Conservation (phyloP, 2,329 filamentous ascomycete genomes). For the Remersonia thermophila region DNA sequence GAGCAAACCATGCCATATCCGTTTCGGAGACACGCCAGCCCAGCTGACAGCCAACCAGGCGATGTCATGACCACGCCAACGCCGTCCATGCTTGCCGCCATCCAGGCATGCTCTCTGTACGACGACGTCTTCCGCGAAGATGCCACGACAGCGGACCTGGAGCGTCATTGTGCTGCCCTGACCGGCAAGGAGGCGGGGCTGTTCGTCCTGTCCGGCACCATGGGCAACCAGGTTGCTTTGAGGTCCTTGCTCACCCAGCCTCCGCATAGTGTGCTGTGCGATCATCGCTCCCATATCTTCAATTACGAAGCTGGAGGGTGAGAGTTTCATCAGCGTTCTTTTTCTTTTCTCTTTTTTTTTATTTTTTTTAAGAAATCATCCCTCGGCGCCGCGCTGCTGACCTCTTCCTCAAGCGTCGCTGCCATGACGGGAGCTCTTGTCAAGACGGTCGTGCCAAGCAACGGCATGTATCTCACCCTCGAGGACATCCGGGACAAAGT, state of each 20-base stretch:
- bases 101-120: constrained; percentile 59
- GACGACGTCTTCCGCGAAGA: constrained; percentile 83
- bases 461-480: constrained; percentile 61
- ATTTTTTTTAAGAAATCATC: neutral
- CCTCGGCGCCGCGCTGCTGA: constrained; percentile 5
- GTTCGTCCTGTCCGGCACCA: constrained; percentile 79
- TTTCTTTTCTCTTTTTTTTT: no score
- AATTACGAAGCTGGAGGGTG: constrained; percentile 52
- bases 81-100: constrained; percentile 66
- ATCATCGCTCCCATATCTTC: constrained; percentile 66
- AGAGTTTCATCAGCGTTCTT: no score
- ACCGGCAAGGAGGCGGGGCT: constrained; percentile 65
- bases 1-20: neutral
- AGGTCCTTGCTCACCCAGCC: constrained; percentile 67
- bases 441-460: constrained; percentile 52
- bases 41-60: constrained; percentile 23
- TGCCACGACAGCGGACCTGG: constrained; percentile 61
- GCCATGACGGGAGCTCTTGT: constrained; percentile 59
- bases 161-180: constrained; percentile 59
- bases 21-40: no score
- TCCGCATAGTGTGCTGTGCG: constrained; percentile 69
- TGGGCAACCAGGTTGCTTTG: constrained; percentile 84
- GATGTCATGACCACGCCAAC: constrained; percentile 61
- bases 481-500: constrained; percentile 60
- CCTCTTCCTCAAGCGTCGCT: constrained; percentile 43